phyloP scores from a whole-genome alignment of 2,329 filamentous ascomycete genomes.

The Sporothrix phasma region DNA sequence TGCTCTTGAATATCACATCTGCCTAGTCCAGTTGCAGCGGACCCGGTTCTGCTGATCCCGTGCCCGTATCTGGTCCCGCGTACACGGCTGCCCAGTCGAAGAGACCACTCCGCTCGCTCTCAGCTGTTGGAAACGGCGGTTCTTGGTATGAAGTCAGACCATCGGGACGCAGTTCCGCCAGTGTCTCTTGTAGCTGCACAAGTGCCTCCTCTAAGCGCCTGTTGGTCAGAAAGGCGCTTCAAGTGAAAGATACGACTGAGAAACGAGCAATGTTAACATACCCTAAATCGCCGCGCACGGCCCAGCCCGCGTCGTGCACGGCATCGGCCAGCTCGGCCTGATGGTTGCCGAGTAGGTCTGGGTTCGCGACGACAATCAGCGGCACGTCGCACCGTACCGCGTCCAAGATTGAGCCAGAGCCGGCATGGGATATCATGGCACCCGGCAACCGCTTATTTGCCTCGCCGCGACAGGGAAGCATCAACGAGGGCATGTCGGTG shows the following conservation, averaged over 20 bases:
- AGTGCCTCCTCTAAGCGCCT: slow-evolving; percentile 23
- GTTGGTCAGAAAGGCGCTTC: neutral
- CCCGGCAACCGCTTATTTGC: slow-evolving; percentile 43
- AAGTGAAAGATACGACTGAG: neutral
- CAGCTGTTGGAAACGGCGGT: slow-evolving; percentile 24
- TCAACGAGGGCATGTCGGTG: slow-evolving; percentile 48
- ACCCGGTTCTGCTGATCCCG: neutral
- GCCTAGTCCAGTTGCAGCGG: slow-evolving; percentile 13
- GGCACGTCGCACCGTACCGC: slow-evolving; percentile 63
- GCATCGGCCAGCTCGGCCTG: slow-evolving; percentile 77
- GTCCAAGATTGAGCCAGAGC: slow-evolving; percentile 82
- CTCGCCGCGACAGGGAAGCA: slow-evolving; percentile 40
- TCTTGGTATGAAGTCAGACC: slow-evolving; percentile 21
- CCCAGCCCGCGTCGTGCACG: slow-evolving; percentile 64
- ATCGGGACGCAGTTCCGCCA: slow-evolving; percentile 20
- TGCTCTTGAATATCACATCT: neutral
- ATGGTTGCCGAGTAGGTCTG: slow-evolving; percentile 74
- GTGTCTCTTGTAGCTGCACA: slow-evolving; percentile 15
- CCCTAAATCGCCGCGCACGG: slow-evolving; percentile 59
- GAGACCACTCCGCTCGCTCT: slow-evolving; percentile 23
- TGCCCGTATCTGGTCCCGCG: neutral
- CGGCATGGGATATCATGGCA: slow-evolving; percentile 79
- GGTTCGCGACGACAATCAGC: slow-evolving; percentile 85
- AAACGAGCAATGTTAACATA: slow-evolving; percentile 31
- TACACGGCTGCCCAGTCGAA: slow-evolving; percentile 26